A percentile compares a stretch with the other conserved stretches of the same genome.
These are phyloP conservation scores for Flaveria sonorensis DNA, from an alignment of 129 eudicot species.

Conservation along the genomic window DNA sequence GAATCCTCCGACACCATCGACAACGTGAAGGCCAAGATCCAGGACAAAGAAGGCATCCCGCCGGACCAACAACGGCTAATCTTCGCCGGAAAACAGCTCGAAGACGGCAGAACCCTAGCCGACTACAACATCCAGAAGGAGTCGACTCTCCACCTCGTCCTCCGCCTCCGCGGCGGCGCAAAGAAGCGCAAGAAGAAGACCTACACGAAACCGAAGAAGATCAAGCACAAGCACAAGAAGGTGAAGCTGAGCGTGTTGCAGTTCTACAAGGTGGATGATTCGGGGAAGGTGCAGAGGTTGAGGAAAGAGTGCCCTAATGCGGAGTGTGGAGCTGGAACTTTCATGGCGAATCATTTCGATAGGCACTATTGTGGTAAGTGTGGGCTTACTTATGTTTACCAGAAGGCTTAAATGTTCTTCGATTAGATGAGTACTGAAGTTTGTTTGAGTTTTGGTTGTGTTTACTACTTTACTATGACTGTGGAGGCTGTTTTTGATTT, in stretches of 20 bases:
- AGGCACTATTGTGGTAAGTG: slow-evolving; percentile 62
- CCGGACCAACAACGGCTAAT: slow-evolving; percentile 71
- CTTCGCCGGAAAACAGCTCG: slow-evolving; percentile 49
- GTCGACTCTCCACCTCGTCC: slow-evolving; percentile 54
- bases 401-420: slow-evolving; percentile 30
- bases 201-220: slow-evolving; percentile 59
- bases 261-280: slow-evolving; percentile 48
- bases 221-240: slow-evolving; percentile 54
- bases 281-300: slow-evolving; percentile 46
- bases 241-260: slow-evolving; percentile 46
- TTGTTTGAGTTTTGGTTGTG: background rate
- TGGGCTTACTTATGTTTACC: slow-evolving; percentile 54
- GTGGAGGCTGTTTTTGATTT: slow-evolving; percentile 10
- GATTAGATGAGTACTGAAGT: background rate
- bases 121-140: slow-evolving; percentile 69
- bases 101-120: slow-evolving; percentile 45
- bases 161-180: slow-evolving; percentile 56
- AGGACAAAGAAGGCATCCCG: slow-evolving; percentile 81
- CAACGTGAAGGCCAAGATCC: slow-evolving; percentile 68
- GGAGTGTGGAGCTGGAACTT: slow-evolving; percentile 49
- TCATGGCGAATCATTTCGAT: slow-evolving; percentile 62
- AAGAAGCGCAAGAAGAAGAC: slow-evolving; percentile 68
- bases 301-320: slow-evolving; percentile 53
- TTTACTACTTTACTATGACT: background rate
- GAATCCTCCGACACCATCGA: slow-evolving; percentile 68